These are phyloP conservation scores for Lentinula sp. DNA, from an alignment of 768 basidiomycete species.

Conservation along the genomic window DNA sequence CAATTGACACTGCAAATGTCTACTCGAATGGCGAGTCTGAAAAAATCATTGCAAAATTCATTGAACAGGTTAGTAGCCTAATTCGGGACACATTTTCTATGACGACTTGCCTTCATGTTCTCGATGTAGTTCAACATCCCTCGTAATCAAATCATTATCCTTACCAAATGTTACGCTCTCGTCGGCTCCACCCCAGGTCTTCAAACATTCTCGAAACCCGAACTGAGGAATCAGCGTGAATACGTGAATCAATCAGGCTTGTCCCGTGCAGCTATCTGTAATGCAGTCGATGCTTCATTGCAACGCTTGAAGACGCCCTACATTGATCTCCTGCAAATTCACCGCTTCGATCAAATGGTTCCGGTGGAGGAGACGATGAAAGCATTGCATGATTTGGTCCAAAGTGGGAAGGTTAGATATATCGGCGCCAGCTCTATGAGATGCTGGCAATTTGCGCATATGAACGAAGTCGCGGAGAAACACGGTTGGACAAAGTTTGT, in stretches of 20 bases:
- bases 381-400: constrained; percentile 33
- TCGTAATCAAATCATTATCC: constrained; percentile 8
- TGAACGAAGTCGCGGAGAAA: constrained; percentile 30
- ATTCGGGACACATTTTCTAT: background rate
- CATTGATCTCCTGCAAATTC: constrained; percentile 28
- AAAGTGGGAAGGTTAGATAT: constrained; percentile 30
- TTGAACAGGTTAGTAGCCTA: constrained; percentile 21
- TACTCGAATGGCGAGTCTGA: constrained; percentile 36
- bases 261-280: constrained; percentile 19
- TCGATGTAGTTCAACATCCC: constrained; percentile 18
- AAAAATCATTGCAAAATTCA: constrained; percentile 32
- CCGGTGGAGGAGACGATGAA: constrained; percentile 33
- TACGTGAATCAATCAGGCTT: constrained; percentile 17
- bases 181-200: constrained; percentile 1
- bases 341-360: constrained; percentile 24
- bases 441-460: constrained; percentile 31
- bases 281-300: constrained; percentile 6
- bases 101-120: background rate
- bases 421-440: constrained; percentile 26
- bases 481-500: constrained; percentile 41
- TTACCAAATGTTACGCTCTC: constrained; percentile 15
- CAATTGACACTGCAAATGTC: constrained; percentile 30
- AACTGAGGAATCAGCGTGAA: constrained; percentile 5
- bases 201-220: background rate
- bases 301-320: constrained; percentile 15